These are phyloP conservation scores for Tetrapisispora taiwanensis DNA, from an alignment of 805 yeast genomes.

Conservation along the genomic window DNA sequence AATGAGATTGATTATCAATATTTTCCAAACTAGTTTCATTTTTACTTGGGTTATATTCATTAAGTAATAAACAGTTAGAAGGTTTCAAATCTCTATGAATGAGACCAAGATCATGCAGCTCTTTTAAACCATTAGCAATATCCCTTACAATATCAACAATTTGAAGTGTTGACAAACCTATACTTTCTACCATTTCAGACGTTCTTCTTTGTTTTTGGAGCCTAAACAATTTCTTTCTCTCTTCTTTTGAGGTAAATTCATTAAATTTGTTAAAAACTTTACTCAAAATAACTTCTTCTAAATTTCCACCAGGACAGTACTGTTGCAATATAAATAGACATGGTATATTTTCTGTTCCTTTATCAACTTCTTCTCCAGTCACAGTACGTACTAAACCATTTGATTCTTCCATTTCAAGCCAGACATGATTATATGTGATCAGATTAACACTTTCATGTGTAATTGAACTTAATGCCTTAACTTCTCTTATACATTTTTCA, in stretches of 20 bases:
- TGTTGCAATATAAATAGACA: slow-evolving; percentile 78
- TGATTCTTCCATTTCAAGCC: slow-evolving; percentile 65
- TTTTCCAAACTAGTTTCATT: slow-evolving; percentile 9
- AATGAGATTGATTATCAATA: slow-evolving; percentile 9
- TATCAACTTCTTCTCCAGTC: slow-evolving; percentile 10
- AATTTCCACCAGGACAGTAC: slow-evolving; percentile 80
- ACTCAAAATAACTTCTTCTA: slow-evolving; percentile 52
- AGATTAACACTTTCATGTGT: slow-evolving; percentile 48
- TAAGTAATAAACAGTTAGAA: slow-evolving; percentile 61
- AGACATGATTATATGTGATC: slow-evolving; percentile 81
- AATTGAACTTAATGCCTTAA: slow-evolving; percentile 48
- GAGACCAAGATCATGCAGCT: slow-evolving; percentile 63
- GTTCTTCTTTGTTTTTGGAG: slow-evolving; percentile 10
- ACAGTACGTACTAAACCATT: slow-evolving; percentile 23
- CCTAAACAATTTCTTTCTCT: slow-evolving; percentile 31
- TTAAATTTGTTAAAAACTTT: slow-evolving; percentile 29
- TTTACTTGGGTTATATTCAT: slow-evolving; percentile 16
- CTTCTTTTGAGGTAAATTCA: slow-evolving; percentile 20
- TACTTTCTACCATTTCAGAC: not conserved
- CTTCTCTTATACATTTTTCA: slow-evolving; percentile 65
- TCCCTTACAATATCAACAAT: slow-evolving; percentile 61
- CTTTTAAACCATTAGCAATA: slow-evolving; percentile 57
- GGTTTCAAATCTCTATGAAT: slow-evolving; percentile 89
- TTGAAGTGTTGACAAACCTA: slow-evolving; percentile 44
- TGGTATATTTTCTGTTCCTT: slow-evolving; percentile 33